phyloP scores from a whole-genome alignment of 306 rosid genomes.

The Vigna angularis region DNA sequence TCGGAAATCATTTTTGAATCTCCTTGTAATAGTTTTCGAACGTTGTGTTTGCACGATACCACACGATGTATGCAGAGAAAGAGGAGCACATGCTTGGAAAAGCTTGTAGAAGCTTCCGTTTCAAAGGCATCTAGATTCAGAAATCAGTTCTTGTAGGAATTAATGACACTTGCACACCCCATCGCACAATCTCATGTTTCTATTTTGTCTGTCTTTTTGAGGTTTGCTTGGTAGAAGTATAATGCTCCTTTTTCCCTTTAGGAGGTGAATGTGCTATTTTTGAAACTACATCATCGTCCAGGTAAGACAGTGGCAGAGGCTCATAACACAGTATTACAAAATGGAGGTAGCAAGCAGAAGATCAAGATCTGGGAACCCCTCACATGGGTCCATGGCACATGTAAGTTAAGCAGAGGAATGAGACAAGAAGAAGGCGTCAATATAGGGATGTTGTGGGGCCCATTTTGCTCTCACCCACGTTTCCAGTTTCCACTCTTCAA shows the following conservation, averaged over 20 bases:
- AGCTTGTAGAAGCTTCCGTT: neutral
- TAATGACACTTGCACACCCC: too few relatives aligned
- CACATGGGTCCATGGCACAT: slow-evolving; percentile 46
- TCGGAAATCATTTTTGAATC: neutral
- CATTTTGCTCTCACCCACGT: slow-evolving; percentile 12
- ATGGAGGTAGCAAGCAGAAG: neutral
- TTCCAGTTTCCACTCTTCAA: slow-evolving; percentile 15
- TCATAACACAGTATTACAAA: neutral
- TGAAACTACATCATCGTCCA: neutral
- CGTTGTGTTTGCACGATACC: neutral
- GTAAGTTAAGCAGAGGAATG: slow-evolving; percentile 1
- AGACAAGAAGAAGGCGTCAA: neutral
- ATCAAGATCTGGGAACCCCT: slow-evolving; percentile 30
- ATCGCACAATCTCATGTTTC: neutral
- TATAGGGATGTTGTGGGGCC: slow-evolving; percentile 38
- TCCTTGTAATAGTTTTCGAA: neutral
- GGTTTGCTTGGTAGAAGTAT: neutral
- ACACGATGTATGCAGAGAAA: neutral
- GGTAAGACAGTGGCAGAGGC: slow-evolving; percentile 4
- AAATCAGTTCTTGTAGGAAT: too few relatives aligned
- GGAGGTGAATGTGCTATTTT: neutral
- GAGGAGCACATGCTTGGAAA: neutral
- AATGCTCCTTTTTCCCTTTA: neutral
- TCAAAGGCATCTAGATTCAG: too few relatives aligned
- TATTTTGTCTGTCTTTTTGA: neutral